Conservation (phyloP, 1,139 yeast species). For the Lodderomyces beijingensis region DNA sequence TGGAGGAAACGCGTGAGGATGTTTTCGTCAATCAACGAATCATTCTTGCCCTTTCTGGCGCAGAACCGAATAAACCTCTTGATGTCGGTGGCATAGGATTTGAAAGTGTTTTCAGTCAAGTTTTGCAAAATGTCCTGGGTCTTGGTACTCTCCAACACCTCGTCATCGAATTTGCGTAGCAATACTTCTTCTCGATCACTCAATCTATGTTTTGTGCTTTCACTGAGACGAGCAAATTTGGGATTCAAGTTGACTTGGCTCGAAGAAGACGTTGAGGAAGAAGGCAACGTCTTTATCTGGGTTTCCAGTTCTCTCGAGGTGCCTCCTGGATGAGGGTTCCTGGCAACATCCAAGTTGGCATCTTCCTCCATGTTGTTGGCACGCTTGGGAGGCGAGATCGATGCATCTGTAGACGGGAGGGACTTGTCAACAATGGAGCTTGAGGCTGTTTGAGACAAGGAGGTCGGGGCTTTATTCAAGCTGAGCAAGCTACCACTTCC, state of each 20-base stretch:
- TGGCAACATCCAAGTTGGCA: not conserved
- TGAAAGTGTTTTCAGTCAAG: conserved; percentile 13
- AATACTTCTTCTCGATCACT: conserved; percentile 9
- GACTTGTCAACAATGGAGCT: not conserved
- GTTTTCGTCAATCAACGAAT: conserved; percentile 11
- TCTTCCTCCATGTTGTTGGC: not conserved
- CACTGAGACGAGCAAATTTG: conserved; percentile 8
- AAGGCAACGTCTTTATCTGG: not conserved
- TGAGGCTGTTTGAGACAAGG: not conserved
- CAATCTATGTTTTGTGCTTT: conserved; percentile 12
- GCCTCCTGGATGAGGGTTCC: not conserved
- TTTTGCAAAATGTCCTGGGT: conserved; percentile 9
- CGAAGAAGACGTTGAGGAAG: conserved; percentile 4
- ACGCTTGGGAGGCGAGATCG: not conserved
- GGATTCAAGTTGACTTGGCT: not conserved
- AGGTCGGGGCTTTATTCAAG: not conserved
- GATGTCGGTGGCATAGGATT: conserved; percentile 14
- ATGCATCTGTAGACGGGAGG: not conserved
- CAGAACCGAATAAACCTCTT: conserved; percentile 13
- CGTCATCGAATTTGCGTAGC: conserved; percentile 13
- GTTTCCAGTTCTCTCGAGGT: not conserved
- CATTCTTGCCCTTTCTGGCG: conserved; percentile 12
- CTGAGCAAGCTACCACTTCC: conserved; percentile 1
- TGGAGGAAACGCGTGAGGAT: conserved; percentile 12
- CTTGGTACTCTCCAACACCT: conserved; percentile 10